Base-by-base conservation (phyloP, 1,139 yeast species). In the Geotrichum klebahnii region DNA sequence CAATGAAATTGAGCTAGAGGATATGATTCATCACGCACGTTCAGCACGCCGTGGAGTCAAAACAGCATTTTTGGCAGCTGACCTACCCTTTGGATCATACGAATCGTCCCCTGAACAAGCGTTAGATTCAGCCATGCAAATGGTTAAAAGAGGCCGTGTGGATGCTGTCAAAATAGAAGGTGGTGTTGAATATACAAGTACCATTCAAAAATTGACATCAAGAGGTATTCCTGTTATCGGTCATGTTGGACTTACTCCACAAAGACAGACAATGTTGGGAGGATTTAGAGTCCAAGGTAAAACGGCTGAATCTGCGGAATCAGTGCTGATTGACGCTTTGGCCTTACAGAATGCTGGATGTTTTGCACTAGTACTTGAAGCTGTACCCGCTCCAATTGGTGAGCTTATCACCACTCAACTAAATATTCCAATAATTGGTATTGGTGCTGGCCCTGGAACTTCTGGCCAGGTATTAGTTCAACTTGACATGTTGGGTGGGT, bases 221-320 rank as follows among this genome's bases (percentile, higher is more conserved):
- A 73, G 83, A 34, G 97, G 97, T 0, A 82, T 92, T 19, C 95
- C 97, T 0, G 90, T 90, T 1, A 77, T 89, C 73, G 97, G 95
- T 1, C 98, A 92, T 66, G 79, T 87, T 31, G 98, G 98, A 0
- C 72, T 92, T 37, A 87, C 95, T 5, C 98, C 98, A 1, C 98
- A 92, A 65, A 76, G 87, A 45, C 82, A 82, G 56, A 80, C 87
- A 56, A 66, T 87, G 0, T 63, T 85, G 19, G 94, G 97, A 16
- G 98, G 98, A 0, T 92, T 84, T 68, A 84, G 80, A 65, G 82
- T 87, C 2, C 98, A 92, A 66, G 97, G 96, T 0, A 75, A 70
- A 64, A 73, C 75, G 0, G 74, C 76, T 0, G 67, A 67, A 1
- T 72, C 76, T 35, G 95, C 96, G 0, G 51, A 74, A 12, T 69